Evolutionary conservation across 2,329 filamentous ascomycete genomes (phyloP).

Genomic region (Phyllosticta citriasiana): DNA sequence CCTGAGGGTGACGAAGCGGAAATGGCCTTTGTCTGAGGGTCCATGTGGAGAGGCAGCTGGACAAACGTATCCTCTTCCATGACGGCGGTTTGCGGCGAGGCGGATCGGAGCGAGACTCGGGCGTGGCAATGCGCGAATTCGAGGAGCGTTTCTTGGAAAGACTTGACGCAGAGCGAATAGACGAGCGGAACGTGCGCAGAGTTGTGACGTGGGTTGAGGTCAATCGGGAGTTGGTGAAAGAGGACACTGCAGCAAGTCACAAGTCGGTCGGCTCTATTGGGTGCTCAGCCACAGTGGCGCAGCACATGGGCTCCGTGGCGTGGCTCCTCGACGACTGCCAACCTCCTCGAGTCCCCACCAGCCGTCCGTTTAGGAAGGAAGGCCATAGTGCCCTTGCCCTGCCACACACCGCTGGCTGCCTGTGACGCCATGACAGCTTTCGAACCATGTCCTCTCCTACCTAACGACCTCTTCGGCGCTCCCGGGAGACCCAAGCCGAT

Average conservation of each 20-base stretch:
- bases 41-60: conserved; percentile 69
- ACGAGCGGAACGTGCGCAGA: conserved; percentile 4
- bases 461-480: background rate
- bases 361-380: background rate
- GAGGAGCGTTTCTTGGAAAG: background rate
- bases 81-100: conserved; percentile 1
- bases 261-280: background rate
- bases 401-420: background rate
- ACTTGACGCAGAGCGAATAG: background rate
- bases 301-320: background rate
- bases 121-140: background rate
- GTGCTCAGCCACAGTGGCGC: background rate
- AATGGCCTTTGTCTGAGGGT: conserved; percentile 72
- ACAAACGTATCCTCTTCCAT: conserved; percentile 55
- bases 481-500: background rate
- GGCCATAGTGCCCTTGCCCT: background rate
- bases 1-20: conserved; percentile 32
- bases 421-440: background rate
- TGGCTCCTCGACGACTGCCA: background rate
- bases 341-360: background rate
- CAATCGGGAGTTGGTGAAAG: conserved; percentile 2
- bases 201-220: background rate
- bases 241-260: conserved; percentile 1
- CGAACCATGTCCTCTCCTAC: background rate
- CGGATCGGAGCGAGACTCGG: background rate